phyloP scores from a whole-genome alignment of 768 basidiomycete species.

The Lactarius psammicola region DNA sequence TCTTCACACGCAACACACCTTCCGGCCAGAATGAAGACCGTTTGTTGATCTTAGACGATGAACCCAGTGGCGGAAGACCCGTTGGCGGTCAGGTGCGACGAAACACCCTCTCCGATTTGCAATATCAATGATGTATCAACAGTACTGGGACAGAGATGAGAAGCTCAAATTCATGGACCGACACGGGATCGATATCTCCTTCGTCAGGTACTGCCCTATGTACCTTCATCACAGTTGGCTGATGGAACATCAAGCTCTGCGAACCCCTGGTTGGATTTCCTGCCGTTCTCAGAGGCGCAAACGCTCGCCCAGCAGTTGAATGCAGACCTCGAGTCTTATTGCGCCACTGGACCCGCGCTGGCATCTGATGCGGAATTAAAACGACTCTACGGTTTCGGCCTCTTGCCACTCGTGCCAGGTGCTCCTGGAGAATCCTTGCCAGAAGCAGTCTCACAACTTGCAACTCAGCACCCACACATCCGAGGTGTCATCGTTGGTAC shows the following conservation, averaged over 20 bases:
- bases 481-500: slow-evolving; percentile 83
- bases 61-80: slow-evolving; percentile 76
- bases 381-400: slow-evolving; percentile 79
- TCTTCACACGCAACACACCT: slow-evolving; percentile 48
- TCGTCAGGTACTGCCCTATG: slow-evolving; percentile 56
- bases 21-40: slow-evolving; percentile 60
- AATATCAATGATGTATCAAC: slow-evolving; percentile 4
- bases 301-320: slow-evolving; percentile 70
- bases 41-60: slow-evolving; percentile 73
- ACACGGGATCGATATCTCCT: slow-evolving; percentile 76
- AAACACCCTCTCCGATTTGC: background rate
- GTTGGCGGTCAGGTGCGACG: slow-evolving; percentile 66
- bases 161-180: slow-evolving; percentile 84
- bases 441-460: slow-evolving; percentile 65
- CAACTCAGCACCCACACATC: slow-evolving; percentile 55
- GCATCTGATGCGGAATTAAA: slow-evolving; percentile 42
- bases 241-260: slow-evolving; percentile 55
- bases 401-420: slow-evolving; percentile 76
- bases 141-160: slow-evolving; percentile 77
- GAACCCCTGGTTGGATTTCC: slow-evolving; percentile 91
- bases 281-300: slow-evolving; percentile 64
- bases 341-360: slow-evolving; percentile 57
- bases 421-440: slow-evolving; percentile 56
- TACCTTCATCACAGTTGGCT: slow-evolving; percentile 14
- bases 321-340: slow-evolving; percentile 74